Conservation (phyloP, 805 yeast genomes). For the Tetrapisispora taiwanensis region DNA sequence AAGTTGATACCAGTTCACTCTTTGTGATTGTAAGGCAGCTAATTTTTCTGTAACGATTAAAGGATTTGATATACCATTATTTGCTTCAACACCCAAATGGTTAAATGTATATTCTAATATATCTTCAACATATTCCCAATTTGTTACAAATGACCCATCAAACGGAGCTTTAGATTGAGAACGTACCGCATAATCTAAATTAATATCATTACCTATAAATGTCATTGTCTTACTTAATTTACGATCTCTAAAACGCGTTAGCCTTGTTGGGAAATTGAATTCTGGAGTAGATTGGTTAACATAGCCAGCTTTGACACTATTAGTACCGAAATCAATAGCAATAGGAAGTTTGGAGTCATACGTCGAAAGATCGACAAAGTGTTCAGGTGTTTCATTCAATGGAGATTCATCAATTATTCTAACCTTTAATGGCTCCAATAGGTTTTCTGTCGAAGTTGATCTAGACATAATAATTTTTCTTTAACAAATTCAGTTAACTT, state of each 20-base stretch:
- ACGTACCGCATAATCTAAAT: slow-evolving; percentile 57
- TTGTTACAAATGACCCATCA: slow-evolving; percentile 78
- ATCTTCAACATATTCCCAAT: slow-evolving; percentile 85
- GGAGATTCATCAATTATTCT: slow-evolving; percentile 22
- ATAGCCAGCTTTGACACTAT: slow-evolving; percentile 49
- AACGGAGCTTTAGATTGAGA: slow-evolving; percentile 68
- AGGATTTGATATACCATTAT: slow-evolving; percentile 61
- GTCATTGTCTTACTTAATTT: slow-evolving; percentile 52
- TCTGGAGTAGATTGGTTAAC: slow-evolving; percentile 39
- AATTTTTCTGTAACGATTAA: slow-evolving; percentile 70
- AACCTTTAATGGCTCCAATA: slow-evolving; percentile 22
- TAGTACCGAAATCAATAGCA: slow-evolving; percentile 79
- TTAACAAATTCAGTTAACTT: too few species aligned
- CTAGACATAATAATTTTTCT: neutral
- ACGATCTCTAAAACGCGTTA: slow-evolving; percentile 73
- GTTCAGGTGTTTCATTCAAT: slow-evolving; percentile 25
- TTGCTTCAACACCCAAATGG: slow-evolving; percentile 57
- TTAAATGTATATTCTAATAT: slow-evolving; percentile 76
- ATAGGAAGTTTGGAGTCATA: slow-evolving; percentile 47
- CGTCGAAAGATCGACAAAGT: slow-evolving; percentile 21
- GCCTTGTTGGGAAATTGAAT: slow-evolving; percentile 55
- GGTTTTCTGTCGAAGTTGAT: slow-evolving; percentile 19
- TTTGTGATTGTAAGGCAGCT: slow-evolving; percentile 59
- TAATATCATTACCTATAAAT: slow-evolving; percentile 74
- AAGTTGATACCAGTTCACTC: slow-evolving; percentile 68